Percentiles rank a stretch among this genome's conserved stretches.
phyloP scores from a whole-genome alignment of 495 filamentous ascomycete species.

The Pseudoneurospora amorphoporcata region DNA sequence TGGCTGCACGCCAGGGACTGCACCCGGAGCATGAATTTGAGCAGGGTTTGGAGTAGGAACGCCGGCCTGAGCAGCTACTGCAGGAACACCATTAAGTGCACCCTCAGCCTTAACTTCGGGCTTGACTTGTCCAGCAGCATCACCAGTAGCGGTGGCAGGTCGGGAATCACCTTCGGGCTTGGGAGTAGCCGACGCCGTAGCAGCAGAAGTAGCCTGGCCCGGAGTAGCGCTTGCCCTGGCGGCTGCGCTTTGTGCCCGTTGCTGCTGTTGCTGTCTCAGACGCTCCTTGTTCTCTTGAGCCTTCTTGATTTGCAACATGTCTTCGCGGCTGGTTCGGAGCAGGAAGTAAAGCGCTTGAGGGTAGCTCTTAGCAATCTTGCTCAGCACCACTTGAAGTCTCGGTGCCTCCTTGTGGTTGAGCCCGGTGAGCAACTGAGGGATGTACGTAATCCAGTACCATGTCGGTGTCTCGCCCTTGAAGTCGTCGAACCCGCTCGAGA shows the following conservation, averaged over 20 bases:
- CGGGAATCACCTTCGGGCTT: conserved; percentile 28
- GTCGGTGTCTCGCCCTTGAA: conserved; percentile 93
- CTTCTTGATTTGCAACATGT: conserved; percentile 87
- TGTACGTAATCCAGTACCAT: conserved; percentile 99
- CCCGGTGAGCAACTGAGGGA: conserved; percentile 87
- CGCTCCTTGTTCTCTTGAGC: conserved; percentile 63
- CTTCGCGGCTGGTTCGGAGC: conserved; percentile 86
- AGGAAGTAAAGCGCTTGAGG: conserved; percentile 94
- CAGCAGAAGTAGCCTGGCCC: background rate
- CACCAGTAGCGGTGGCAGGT: conserved; percentile 41
- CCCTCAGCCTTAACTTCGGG: conserved; percentile 30
- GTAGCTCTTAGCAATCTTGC: conserved; percentile 89
- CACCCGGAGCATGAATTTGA: conserved; percentile 10
- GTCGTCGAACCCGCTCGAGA: conserved; percentile 74
- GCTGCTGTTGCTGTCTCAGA: conserved; percentile 8
- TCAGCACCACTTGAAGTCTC: conserved; percentile 70
- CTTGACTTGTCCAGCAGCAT: conserved; percentile 30
- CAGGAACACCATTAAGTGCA: conserved; percentile 6
- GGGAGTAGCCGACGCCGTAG: conserved; percentile 5
- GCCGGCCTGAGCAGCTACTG: conserved; percentile 5
- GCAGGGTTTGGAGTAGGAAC: conserved; percentile 6
- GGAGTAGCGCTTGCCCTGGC: conserved; percentile 4
- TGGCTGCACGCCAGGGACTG: conserved; percentile 21
- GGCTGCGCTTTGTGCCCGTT: conserved; percentile 24
- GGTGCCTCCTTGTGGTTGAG: conserved; percentile 81